These are phyloP conservation scores for Maudiozyma saulgeensis DNA, from an alignment of 805 yeast species.

Conservation along the genomic window DNA sequence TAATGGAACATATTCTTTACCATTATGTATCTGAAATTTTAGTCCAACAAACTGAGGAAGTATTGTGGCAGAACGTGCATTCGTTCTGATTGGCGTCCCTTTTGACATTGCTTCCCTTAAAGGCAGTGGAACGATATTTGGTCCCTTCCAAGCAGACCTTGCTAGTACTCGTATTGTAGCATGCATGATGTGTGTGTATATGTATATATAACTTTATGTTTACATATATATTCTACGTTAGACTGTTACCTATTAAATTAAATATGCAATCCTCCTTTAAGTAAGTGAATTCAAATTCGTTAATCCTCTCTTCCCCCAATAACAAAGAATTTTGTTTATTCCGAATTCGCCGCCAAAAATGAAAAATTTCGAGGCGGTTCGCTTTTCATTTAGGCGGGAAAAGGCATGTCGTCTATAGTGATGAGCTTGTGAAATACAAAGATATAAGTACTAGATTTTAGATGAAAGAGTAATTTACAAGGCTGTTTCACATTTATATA, in stretches of 20 bases:
- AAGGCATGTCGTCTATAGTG: too few species aligned
- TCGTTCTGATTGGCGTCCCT: slow-evolving; percentile 86
- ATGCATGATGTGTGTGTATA: neutral
- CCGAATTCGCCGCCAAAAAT: too few species aligned
- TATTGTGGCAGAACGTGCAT: slow-evolving; percentile 89
- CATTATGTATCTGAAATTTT: slow-evolving; percentile 91
- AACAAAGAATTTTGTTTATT: too few species aligned
- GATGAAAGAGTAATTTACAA: too few species aligned
- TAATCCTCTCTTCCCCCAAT: too few species aligned
- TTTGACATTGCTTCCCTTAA: slow-evolving; percentile 72
- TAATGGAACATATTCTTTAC: slow-evolving; percentile 83
- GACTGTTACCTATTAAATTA: neutral
- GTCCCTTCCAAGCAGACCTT: slow-evolving; percentile 66
- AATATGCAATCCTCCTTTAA: too few species aligned
- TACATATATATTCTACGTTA: neutral
- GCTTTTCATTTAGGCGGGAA: too few species aligned
- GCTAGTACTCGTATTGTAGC: slow-evolving; percentile 28
- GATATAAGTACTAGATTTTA: too few species aligned
- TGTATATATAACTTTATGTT: neutral
- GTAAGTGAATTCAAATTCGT: too few species aligned
- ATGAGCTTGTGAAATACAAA: too few species aligned
- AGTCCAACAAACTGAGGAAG: slow-evolving; percentile 93
- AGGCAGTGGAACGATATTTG: slow-evolving; percentile 92
- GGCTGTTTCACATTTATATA: too few species aligned
- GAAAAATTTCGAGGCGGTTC: too few species aligned